A percentile compares a stretch with the other conserved stretches of the same genome.
phyloP scores from a whole-genome alignment of 495 filamentous ascomycete species.

The Bacidia gigantensis region DNA sequence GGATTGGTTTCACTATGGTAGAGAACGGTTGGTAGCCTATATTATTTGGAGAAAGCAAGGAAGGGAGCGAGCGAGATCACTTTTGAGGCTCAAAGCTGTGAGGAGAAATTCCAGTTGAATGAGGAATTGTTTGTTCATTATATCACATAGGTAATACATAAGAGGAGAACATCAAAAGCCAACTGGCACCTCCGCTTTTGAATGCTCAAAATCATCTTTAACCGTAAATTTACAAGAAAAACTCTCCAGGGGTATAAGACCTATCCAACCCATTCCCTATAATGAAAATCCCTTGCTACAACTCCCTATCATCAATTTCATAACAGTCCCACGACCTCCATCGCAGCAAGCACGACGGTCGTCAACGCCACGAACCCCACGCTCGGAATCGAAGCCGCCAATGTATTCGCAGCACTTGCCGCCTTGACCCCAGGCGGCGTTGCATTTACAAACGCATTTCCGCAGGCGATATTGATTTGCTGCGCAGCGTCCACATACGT shows the following conservation, averaged over 20 bases:
- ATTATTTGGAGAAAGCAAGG: no score
- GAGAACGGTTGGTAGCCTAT: no score
- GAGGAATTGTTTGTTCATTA: no score
- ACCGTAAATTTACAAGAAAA: background rate
- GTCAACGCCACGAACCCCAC: background rate
- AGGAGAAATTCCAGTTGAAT: no score
- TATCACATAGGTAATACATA: no score
- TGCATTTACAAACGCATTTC: conserved; percentile 45
- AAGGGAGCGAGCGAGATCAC: no score
- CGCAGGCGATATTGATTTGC: conserved; percentile 52
- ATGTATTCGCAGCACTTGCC: background rate
- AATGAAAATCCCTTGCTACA: no score
- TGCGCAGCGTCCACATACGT: conserved; percentile 51
- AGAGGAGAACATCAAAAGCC: background rate
- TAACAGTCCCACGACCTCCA: background rate
- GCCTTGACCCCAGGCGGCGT: conserved; percentile 33
- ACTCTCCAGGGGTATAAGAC: background rate
- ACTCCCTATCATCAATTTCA: no score
- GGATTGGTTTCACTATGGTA: no score
- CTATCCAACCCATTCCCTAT: background rate
- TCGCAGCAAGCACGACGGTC: background rate
- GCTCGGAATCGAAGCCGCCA: background rate
- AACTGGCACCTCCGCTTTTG: background rate
- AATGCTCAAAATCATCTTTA: background rate
- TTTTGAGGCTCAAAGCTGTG: no score